Conservation (phyloP, 2,329 filamentous ascomycete genomes). For the Macrophomina pseudophaseolina region DNA sequence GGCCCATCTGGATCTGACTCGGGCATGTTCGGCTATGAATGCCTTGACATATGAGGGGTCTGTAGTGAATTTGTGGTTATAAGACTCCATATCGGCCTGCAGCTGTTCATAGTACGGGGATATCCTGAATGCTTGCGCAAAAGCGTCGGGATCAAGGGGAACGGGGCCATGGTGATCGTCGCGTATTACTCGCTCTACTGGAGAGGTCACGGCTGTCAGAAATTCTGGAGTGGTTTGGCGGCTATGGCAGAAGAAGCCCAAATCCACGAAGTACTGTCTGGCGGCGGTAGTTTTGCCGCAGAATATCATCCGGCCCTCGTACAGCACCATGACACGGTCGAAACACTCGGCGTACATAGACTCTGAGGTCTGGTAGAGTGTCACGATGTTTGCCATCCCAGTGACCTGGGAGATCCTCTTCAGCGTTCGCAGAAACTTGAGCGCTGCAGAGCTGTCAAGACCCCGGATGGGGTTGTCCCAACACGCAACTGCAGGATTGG, state of each 20-base stretch:
- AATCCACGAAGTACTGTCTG: slow-evolving; percentile 68
- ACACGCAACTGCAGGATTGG: slow-evolving; percentile 41
- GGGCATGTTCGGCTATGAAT: slow-evolving; percentile 42
- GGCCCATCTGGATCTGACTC: slow-evolving; percentile 47
- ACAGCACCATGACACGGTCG: slow-evolving; percentile 75
- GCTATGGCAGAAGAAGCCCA: slow-evolving; percentile 71
- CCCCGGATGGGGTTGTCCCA: slow-evolving; percentile 71
- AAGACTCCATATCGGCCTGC: slow-evolving; percentile 40
- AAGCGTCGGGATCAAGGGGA: slow-evolving; percentile 60
- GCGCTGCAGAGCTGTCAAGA: slow-evolving; percentile 73
- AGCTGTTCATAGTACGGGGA: slow-evolving; percentile 37
- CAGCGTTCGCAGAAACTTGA: slow-evolving; percentile 73
- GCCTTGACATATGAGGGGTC: slow-evolving; percentile 40
- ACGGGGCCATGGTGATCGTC: slow-evolving; percentile 62
- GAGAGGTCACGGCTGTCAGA: slow-evolving; percentile 70
- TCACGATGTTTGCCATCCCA: slow-evolving; percentile 62
- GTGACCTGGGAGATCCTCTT: slow-evolving; percentile 48
- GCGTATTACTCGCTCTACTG: slow-evolving; percentile 54
- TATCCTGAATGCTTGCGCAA: slow-evolving; percentile 52
- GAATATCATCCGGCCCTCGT: slow-evolving; percentile 79
- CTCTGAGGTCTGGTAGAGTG: slow-evolving; percentile 61
- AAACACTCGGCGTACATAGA: slow-evolving; percentile 64
- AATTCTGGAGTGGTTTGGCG: slow-evolving; percentile 77
- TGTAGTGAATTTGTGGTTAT: not conserved
- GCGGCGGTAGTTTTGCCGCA: slow-evolving; percentile 68